phyloP scores from a whole-genome alignment of 495 filamentous ascomycete species.

The Beverwykella pulmonaria region DNA sequence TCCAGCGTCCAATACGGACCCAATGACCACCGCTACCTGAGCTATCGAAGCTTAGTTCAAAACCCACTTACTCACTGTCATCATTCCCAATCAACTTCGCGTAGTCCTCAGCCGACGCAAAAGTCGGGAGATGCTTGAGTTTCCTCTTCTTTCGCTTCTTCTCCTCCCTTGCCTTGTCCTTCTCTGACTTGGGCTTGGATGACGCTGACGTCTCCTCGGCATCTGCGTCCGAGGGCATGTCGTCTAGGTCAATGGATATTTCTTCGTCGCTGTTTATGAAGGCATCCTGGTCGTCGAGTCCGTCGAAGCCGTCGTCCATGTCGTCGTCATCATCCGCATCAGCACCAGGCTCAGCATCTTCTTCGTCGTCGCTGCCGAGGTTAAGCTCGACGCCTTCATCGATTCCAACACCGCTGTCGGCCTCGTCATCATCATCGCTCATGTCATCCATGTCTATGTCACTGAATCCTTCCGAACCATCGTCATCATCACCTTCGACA shows the following conservation, averaged over 20 bases:
- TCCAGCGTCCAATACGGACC: background rate
- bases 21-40: too few species aligned
- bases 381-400: conserved; percentile 40
- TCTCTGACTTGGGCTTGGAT: conserved; percentile 40
- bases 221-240: conserved; percentile 43
- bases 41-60: background rate
- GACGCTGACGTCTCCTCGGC: conserved; percentile 46
- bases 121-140: conserved; percentile 84
- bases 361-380: background rate
- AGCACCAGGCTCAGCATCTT: background rate
- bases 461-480: conserved; percentile 33
- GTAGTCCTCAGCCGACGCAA: conserved; percentile 92
- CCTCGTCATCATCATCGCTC: conserved; percentile 47
- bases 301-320: conserved; percentile 51
- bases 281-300: conserved; percentile 50
- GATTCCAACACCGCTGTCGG: conserved; percentile 59
- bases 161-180: conserved; percentile 43
- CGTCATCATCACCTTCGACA: conserved; percentile 58
- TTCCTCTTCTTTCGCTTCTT: conserved; percentile 68
- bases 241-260: conserved; percentile 41
- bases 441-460: conserved; percentile 65
- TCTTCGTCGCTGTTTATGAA: conserved; percentile 45
- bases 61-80: conserved; percentile 55
- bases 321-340: conserved; percentile 34
- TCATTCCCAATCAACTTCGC: conserved; percentile 79